Evolutionary conservation across 345 rosid genomes (phyloP).

Genomic region (Acer yangbiense): DNA sequence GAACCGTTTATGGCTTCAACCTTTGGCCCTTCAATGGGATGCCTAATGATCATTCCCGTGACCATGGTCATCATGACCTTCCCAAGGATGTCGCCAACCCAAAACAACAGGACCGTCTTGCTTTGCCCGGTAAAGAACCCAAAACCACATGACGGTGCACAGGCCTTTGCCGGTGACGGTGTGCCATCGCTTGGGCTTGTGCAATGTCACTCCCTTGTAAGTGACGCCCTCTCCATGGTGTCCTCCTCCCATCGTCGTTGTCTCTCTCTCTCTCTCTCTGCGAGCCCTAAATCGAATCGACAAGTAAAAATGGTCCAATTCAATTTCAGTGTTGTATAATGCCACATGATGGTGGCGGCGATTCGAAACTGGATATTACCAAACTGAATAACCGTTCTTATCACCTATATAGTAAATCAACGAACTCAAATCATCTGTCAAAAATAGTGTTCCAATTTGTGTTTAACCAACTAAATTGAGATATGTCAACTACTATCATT

Average conservation of each 20-base stretch:
- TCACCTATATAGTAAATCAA: too few species aligned
- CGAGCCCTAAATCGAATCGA: slow-evolving; percentile 23
- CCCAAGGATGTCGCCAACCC: slow-evolving; percentile 99
- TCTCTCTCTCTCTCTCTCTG: slow-evolving; percentile 32
- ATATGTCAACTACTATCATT: too few species aligned
- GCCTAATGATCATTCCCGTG: slow-evolving; percentile 73
- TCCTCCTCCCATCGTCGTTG: slow-evolving; percentile 60
- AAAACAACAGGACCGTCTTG: slow-evolving; percentile 93
- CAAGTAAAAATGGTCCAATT: slow-evolving; percentile 7
- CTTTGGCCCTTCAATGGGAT: too few species aligned
- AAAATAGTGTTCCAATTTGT: too few species aligned
- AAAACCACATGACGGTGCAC: slow-evolving; percentile 95
- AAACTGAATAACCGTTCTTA: too few species aligned
- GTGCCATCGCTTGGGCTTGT: slow-evolving; percentile 88
- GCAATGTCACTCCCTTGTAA: slow-evolving; percentile 74
- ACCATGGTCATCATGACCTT: slow-evolving; percentile 89
- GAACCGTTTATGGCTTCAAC: too few species aligned
- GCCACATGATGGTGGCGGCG: too few species aligned
- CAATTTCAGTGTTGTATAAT: too few species aligned
- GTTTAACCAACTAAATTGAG: too few species aligned
- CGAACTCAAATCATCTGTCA: too few species aligned
- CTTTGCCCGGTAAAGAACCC: slow-evolving; percentile 94
- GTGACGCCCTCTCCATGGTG: slow-evolving; percentile 68
- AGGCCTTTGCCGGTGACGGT: slow-evolving; percentile 82
- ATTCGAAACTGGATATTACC: too few species aligned